These are phyloP conservation scores for Breynia disticha DNA, from an alignment of 441 rosid genomes.

Conservation along the genomic window DNA sequence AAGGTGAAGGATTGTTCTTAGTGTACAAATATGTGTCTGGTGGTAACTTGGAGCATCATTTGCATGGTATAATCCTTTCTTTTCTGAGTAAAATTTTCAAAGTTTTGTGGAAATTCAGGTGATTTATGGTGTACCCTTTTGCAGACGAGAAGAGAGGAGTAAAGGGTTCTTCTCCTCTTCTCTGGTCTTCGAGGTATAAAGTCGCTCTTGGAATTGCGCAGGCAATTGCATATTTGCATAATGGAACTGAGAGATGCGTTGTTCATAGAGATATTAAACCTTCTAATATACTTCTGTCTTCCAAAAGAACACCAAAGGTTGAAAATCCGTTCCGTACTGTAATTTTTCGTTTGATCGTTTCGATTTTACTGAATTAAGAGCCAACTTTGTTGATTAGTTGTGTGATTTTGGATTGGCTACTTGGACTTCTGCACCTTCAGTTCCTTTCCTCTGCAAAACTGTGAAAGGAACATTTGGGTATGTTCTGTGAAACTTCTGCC, in stretches of 20 bases:
- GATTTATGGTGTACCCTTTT: conserved; percentile 15
- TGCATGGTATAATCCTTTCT: conserved; percentile 53
- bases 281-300: conserved; percentile 90
- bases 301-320: conserved; percentile 86
- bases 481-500: conserved; percentile 4
- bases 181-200: conserved; percentile 81
- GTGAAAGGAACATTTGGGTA: conserved; percentile 99
- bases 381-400: conserved; percentile 33
- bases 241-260: conserved; percentile 89
- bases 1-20: conserved; percentile 84
- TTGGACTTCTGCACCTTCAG: conserved; percentile 94
- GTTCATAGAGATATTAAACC: conserved; percentile 98
- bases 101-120: conserved; percentile 2
- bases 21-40: conserved; percentile 93
- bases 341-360: neutral
- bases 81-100: conserved; percentile 1
- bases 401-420: conserved; percentile 98
- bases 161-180: conserved; percentile 38
- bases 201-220: conserved; percentile 82
- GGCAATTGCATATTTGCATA: conserved; percentile 77
- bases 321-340: conserved; percentile 1
- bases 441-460: conserved; percentile 94
- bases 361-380: too few species aligned
- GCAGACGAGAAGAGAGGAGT: conserved; percentile 68
- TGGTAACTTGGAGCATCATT: conserved; percentile 85